Percentiles rank a stretch among this genome's conserved stretches.
These are phyloP conservation scores for Lactarius sp. DNA, from an alignment of 768 basidiomycete genomes.

Conservation along the genomic window DNA sequence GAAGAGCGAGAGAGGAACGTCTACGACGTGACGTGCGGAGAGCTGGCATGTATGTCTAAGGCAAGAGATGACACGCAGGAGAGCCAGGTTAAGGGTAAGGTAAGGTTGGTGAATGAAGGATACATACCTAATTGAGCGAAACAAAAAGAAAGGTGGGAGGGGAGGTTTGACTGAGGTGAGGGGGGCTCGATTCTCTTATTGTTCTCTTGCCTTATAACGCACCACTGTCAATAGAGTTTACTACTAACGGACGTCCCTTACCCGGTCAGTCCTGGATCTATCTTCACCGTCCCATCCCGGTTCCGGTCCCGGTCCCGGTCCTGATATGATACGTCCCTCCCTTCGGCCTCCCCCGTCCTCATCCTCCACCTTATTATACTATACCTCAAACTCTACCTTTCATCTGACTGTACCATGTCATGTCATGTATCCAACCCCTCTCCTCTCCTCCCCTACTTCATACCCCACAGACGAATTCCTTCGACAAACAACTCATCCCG, in stretches of 20 bases:
- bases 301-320: neutral
- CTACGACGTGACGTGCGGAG: slow-evolving; percentile 24
- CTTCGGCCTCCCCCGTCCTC: too few relatives aligned
- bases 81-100: too few relatives aligned
- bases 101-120: neutral
- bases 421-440: neutral
- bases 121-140: slow-evolving; percentile 25
- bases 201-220: slow-evolving; percentile 25
- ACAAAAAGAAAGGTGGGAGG: slow-evolving; percentile 19
- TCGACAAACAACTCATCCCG: neutral
- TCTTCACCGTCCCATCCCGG: neutral
- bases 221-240: neutral
- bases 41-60: slow-evolving; percentile 25
- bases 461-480: too few relatives aligned
- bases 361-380: neutral
- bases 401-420: too few relatives aligned
- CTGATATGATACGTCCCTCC: neutral
- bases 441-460: neutral
- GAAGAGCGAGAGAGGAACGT: slow-evolving; percentile 24
- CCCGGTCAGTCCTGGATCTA: neutral
- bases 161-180: too few relatives aligned
- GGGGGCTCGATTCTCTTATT: slow-evolving; percentile 13
- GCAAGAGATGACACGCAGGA: neutral
- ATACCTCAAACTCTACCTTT: too few relatives aligned
- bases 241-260: neutral